Base-by-base conservation (phyloP, 1,284 basidiomycete species). In the Psilocybe mexicana region DNA sequence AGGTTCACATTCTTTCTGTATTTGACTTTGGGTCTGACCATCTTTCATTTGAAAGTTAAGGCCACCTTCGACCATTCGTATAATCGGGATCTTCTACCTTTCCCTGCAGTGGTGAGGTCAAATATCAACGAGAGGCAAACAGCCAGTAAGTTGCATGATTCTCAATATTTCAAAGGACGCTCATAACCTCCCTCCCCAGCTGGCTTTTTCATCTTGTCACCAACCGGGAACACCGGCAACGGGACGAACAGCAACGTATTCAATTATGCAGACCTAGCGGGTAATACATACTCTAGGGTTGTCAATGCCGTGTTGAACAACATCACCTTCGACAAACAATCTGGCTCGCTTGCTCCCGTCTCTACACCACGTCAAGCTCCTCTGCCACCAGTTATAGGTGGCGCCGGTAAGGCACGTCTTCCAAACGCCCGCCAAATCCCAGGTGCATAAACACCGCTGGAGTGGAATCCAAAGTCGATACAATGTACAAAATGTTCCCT, bases 231-330 rank as follows among this genome's bases (percentile, higher is more conserved):
- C 69, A 77, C 69, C 23, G 87, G 85, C 0, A 88, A 88, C 59
- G 88, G 88, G 42, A 88, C 85, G 2, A 89, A 76, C 69, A 82
- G 80, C 69, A 90, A 91, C 69, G 81, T 79, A 7, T 85, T 91
- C 70, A 72, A 69, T 45, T 92, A 91, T 65, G 61, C 69, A 8
- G 88, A 92, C 67, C 62, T 67, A 24, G 69, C 70, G 7, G 85
- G 84, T 46, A 87, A 90, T 70, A 88, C 87, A 0, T 92, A 80
- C 69, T 70, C 73, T 52, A 77, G 88, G 54, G 66, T 76, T 30
- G 88, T 92, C 54, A 77, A 83, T 58, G 84, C 86, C 1, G 79
- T 78, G 6, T 74, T 81, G 63, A 82, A 86, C 66, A 78, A 78
- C 63, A 87, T 91, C 65, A 83, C 82, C 6, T 74, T 81, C 28